Evolutionary conservation across 78 protist species (phyloP).

Genomic region (Chrysochromulina tobinii): DNA sequence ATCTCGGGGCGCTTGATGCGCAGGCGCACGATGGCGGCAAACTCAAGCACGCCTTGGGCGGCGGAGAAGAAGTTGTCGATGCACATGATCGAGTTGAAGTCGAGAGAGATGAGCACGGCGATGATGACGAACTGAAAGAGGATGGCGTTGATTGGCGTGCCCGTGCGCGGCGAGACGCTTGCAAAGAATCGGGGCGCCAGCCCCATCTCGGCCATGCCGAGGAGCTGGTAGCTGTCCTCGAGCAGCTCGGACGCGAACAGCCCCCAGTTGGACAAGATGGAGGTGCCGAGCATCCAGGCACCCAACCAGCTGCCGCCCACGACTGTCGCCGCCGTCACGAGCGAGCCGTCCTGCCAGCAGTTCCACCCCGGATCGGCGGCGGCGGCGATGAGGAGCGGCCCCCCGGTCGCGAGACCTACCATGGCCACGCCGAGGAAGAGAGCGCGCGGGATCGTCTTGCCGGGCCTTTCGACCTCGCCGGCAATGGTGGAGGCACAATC

Average conservation of each 20-base stretch:
- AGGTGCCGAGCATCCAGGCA: not conserved
- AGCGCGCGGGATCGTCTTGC: not conserved
- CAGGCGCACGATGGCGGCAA: constrained; percentile 15
- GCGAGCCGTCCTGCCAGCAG: constrained; percentile 30
- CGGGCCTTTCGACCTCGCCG: constrained; percentile 39
- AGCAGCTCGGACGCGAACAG: constrained; percentile 37
- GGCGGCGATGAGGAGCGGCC: not conserved
- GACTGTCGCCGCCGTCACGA: not conserved
- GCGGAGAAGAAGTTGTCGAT: constrained; percentile 36
- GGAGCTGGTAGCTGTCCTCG: constrained; percentile 32
- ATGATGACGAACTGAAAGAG: not conserved
- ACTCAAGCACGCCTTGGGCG: constrained; percentile 5
- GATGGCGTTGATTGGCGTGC: constrained; percentile 21
- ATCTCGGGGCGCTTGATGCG: not conserved
- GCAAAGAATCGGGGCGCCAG: constrained; percentile 23
- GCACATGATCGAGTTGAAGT: not conserved
- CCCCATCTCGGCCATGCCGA: constrained; percentile 44
- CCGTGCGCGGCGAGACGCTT: not conserved
- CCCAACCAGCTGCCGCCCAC: constrained; percentile 35
- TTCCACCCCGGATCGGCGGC: not conserved
- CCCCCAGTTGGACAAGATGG: constrained; percentile 36
- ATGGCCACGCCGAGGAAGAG: not conserved
- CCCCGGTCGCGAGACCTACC: not conserved
- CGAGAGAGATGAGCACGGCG: not conserved
- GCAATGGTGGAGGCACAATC: constrained; percentile 45